A percentile compares a stretch with the other conserved stretches of the same genome.
phyloP scores from a whole-genome alignment of 352 stramenopile species.

The Phytopythium boreale region DNA sequence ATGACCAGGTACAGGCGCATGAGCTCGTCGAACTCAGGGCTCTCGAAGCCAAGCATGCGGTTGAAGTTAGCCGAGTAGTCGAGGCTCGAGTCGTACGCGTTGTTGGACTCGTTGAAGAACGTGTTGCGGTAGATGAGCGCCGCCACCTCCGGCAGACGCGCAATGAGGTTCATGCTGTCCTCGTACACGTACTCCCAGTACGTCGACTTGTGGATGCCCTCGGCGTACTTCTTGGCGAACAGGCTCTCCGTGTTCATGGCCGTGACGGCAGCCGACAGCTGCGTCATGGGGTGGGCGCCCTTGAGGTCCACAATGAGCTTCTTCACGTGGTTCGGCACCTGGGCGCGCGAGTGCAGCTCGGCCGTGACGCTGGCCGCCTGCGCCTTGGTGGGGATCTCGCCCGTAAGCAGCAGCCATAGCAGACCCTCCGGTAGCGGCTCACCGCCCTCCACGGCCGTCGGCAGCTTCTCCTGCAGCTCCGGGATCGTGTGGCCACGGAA shows the following conservation, averaged over 20 bases:
- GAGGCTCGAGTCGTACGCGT: slow-evolving; percentile 91
- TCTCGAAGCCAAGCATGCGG: slow-evolving; percentile 97
- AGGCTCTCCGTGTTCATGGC: slow-evolving; percentile 94
- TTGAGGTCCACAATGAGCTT: slow-evolving; percentile 95
- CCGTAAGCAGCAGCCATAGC: slow-evolving; percentile 97
- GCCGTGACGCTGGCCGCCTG: slow-evolving; percentile 94
- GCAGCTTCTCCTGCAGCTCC: slow-evolving; percentile 96
- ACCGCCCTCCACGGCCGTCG: slow-evolving; percentile 88
- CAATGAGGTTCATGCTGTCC: slow-evolving; percentile 98
- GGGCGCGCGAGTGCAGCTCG: slow-evolving; percentile 93
- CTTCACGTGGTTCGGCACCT: slow-evolving; percentile 95
- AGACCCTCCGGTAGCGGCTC: slow-evolving; percentile 97
- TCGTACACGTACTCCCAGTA: slow-evolving; percentile 98
- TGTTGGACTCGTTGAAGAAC: slow-evolving; percentile 95
- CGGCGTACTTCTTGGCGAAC: slow-evolving; percentile 96
- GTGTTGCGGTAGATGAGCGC: slow-evolving; percentile 99
- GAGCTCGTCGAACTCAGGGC: slow-evolving; percentile 97
- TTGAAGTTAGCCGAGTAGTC: slow-evolving; percentile 99
- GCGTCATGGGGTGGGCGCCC: slow-evolving; percentile 99
- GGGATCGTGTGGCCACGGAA: slow-evolving; percentile 99
- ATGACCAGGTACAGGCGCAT: slow-evolving; percentile 99
- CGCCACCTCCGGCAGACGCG: slow-evolving; percentile 96
- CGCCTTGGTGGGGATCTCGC: slow-evolving; percentile 95
- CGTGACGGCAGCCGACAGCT: slow-evolving; percentile 94
- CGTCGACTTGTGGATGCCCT: slow-evolving; percentile 97